phyloP scores from a whole-genome alignment of 805 yeast genomes.

The Maudiozyma pseudohumilis region DNA sequence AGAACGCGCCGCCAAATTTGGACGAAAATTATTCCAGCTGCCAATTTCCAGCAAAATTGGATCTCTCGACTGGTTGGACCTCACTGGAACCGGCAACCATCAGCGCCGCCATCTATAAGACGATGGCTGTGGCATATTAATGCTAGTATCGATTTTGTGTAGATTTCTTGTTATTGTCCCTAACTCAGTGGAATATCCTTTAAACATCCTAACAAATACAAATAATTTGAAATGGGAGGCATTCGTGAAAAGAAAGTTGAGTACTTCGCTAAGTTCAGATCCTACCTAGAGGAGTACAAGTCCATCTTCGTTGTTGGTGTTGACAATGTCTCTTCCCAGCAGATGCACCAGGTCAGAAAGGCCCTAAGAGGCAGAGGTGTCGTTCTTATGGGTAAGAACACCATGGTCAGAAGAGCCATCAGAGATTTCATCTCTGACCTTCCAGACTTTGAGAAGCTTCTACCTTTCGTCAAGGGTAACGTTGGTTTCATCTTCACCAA shows the following conservation, averaged over 20 bases:
- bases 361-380: constrained; percentile 90
- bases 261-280: constrained; percentile 92
- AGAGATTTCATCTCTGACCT: constrained; percentile 88
- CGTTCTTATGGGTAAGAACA: constrained; percentile 99
- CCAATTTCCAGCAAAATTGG: too few species aligned
- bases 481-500: constrained; percentile 99
- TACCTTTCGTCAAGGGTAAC: constrained; percentile 95
- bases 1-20: too few species aligned
- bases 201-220: constrained; percentile 67
- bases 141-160: too few species aligned
- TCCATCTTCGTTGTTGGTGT: constrained; percentile 98
- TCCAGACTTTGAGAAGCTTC: constrained; percentile 91
- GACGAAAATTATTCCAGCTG: too few species aligned
- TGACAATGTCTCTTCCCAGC: constrained; percentile 99
- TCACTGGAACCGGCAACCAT: too few species aligned
- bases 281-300: constrained; percentile 92
- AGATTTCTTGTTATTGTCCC: too few species aligned
- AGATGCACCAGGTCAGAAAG: constrained; percentile 99
- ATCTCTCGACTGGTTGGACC: too few species aligned
- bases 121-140: too few species aligned
- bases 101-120: too few species aligned
- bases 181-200: constrained; percentile 45
- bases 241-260: constrained; percentile 93
- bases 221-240: constrained; percentile 98
- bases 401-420: constrained; percentile 99